Percentiles rank a stretch among this genome's conserved stretches.
phyloP scores from a whole-genome alignment of 768 basidiomycete species.

The Mycena galopus region DNA sequence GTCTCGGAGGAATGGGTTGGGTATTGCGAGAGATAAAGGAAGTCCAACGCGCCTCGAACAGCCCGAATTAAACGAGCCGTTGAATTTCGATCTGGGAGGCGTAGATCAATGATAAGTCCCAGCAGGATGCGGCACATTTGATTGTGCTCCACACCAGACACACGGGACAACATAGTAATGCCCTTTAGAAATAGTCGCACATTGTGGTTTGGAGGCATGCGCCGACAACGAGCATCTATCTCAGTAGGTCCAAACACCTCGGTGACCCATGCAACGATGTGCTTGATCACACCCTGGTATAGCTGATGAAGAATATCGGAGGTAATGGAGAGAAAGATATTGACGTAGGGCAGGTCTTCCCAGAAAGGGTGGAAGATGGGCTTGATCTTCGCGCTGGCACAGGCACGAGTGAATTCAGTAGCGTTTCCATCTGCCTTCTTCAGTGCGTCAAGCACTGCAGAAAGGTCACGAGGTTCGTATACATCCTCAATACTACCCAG shows the following conservation, averaged over 20 bases:
- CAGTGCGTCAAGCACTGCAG: background rate
- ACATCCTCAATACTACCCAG: background rate
- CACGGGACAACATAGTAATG: background rate
- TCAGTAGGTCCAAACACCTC: conserved; percentile 33
- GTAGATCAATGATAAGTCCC: conserved; percentile 4
- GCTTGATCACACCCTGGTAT: conserved; percentile 49
- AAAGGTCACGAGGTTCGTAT: background rate
- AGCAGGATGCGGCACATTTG: conserved; percentile 6
- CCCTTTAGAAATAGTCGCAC: no score
- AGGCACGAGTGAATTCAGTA: background rate
- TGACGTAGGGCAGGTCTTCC: conserved; percentile 43
- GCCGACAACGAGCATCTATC: conserved; percentile 43
- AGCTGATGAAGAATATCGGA: conserved; percentile 53
- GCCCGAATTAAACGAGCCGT: background rate
- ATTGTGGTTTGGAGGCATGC: conserved; percentile 45
- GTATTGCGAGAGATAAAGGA: conserved; percentile 6
- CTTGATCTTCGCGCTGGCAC: background rate
- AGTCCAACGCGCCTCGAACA: conserved; percentile 7
- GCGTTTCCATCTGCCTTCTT: background rate
- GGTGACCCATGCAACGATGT: conserved; percentile 42
- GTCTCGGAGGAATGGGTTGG: background rate
- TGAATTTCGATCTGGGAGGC: background rate
- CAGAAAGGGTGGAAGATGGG: conserved; percentile 37
- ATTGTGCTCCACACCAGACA: background rate
- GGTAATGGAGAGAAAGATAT: no score